A percentile compares a stretch with the other conserved stretches of the same genome.
Conservation (phyloP, 2,329 filamentous ascomycete genomes). For the Cordyceps cicadae region DNA sequence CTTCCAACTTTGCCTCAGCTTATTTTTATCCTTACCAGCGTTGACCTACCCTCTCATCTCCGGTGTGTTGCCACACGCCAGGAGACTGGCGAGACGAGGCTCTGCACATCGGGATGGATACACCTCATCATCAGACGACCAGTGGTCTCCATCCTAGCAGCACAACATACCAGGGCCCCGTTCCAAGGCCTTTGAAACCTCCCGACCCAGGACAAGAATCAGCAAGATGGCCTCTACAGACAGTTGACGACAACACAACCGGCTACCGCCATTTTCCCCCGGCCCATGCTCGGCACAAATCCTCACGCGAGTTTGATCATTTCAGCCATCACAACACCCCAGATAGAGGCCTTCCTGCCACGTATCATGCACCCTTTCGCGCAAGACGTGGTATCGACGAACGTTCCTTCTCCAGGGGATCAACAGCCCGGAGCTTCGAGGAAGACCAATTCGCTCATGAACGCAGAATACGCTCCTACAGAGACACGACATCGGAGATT, state of each 20-base stretch:
- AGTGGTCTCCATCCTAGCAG: background rate
- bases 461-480: conserved; percentile 38
- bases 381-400: conserved; percentile 24
- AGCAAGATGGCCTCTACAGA: conserved; percentile 5
- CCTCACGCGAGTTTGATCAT: background rate
- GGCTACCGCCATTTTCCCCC: background rate
- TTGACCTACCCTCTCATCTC: background rate
- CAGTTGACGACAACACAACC: conserved; percentile 3
- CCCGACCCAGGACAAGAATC: background rate
- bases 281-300: background rate
- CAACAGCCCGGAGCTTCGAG: conserved; percentile 23
- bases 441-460: conserved; percentile 31
- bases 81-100: no score
- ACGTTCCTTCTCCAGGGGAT: conserved; percentile 20
- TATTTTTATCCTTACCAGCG: conserved; percentile 9
- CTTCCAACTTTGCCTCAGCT: background rate
- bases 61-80: background rate
- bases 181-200: background rate
- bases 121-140: background rate
- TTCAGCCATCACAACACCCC: background rate
- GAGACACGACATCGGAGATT: conserved; percentile 46
- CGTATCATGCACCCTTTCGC: conserved; percentile 22
- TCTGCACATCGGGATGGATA: background rate
- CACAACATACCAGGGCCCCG: background rate
- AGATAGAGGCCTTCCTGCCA: conserved; percentile 17